Evolutionary conservation across 495 filamentous ascomycete species (phyloP).

Genomic region (Venustampulla echinocandica): DNA sequence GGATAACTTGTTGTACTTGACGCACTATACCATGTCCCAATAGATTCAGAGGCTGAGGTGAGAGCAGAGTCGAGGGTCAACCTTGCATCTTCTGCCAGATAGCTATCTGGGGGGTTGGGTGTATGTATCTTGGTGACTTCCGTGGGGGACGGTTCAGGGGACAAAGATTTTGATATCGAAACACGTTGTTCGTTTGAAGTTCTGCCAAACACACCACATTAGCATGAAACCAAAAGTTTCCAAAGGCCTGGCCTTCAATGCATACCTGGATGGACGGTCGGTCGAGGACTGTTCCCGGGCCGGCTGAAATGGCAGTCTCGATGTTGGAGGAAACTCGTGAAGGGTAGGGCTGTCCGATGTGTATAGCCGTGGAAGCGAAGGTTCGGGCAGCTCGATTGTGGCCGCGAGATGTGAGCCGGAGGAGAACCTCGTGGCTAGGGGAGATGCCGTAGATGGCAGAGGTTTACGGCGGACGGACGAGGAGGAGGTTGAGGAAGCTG

Average conservation of each 20-base stretch:
- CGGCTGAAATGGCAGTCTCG: constrained; percentile 7
- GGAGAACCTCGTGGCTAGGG: constrained; percentile 41
- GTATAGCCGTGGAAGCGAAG: constrained; percentile 38
- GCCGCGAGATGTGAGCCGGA: constrained; percentile 33
- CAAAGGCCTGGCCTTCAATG: too few species aligned
- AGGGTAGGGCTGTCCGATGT: constrained; percentile 48
- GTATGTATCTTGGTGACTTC: constrained; percentile 9
- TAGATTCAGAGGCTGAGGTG: constrained; percentile 14
- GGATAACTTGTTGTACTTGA: constrained; percentile 14
- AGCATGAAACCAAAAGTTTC: constrained; percentile 10
- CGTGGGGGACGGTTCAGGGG: constrained; percentile 8
- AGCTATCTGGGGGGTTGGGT: neutral
- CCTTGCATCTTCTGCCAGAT: constrained; percentile 16
- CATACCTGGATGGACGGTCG: too few species aligned
- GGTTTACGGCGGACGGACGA: constrained; percentile 43
- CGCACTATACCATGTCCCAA: constrained; percentile 21
- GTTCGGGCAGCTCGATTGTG: constrained; percentile 34
- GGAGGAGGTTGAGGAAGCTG: constrained; percentile 17
- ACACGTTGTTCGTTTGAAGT: constrained; percentile 13
- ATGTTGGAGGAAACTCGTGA: constrained; percentile 40
- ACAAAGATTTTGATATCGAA: constrained; percentile 8
- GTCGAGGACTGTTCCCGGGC: constrained; percentile 2
- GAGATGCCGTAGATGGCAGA: constrained; percentile 42
- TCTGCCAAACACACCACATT: constrained; percentile 17
- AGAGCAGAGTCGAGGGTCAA: constrained; percentile 15